Base-by-base conservation (phyloP, 164 flowering plant genomes). In the Liquidambar formosana region DNA sequence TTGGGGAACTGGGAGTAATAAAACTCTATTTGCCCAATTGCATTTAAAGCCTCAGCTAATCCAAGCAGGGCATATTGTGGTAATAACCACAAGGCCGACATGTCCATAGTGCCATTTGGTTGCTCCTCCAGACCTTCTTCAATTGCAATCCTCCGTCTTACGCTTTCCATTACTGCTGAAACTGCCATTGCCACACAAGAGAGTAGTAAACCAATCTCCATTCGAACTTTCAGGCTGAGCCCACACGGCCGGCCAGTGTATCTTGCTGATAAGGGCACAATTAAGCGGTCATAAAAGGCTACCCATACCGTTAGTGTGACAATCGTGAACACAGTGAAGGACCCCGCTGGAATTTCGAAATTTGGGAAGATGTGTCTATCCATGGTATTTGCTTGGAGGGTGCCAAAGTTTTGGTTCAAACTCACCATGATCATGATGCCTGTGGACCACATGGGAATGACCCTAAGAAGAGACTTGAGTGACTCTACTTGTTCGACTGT, bases 321-420 rank as follows among this genome's bases (percentile, higher is more conserved):
- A 0, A 87, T 16, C 0, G 45, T 6, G 46, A 88, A 85, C 0
- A 75, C 62, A 16, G 63, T 22, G 23, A 82, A 84, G 16, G 92
- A 86, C 41, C 77, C 90, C 12, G 89, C 81, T 0, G 92, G 91
- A 28, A 89, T 78, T 71, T 84, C 66, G 62, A 88, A 86, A 16
- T 61, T 66, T 26, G 83, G 58, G 28, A 76, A 73, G 1, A 88
- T 5, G 25, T 78, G 85, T 18, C 91, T 76, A 65, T 89, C 84
- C 92, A 91, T 86, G 63, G 82, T 58, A 1, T 8, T 52, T 2
- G 86, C 90, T 69, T 82, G 92, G 38, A 85, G 75, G 0, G 75
- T 58, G 4, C 62, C 56, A 46, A 89, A 80, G 61, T 22, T 51
- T 58, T 84, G 85, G 61, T 10, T 61, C 2, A 57, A 1, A 5